A percentile compares a stretch with the other conserved stretches of the same genome.
phyloP scores from a whole-genome alignment of 192 early-diverging fungal genomes.

The Coemansia guatemalensis region DNA sequence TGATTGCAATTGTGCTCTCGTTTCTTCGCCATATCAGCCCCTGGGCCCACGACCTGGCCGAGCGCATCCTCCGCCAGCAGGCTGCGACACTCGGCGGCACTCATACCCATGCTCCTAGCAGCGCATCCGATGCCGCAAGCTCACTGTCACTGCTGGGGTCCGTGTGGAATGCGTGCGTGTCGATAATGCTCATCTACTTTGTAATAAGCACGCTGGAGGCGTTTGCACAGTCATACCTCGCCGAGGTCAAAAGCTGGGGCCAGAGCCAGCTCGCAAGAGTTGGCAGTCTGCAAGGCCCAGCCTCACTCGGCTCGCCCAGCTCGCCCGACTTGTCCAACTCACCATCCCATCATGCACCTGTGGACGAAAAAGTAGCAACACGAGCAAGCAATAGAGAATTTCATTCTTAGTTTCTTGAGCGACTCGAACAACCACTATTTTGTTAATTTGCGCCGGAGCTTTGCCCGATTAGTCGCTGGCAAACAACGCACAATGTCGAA shows the following conservation, averaged over 20 bases:
- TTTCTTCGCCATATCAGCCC: slow-evolving; percentile 60
- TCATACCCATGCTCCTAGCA: slow-evolving; percentile 1
- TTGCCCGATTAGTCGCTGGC: background rate
- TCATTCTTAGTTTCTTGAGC: background rate
- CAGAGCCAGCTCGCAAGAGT: slow-evolving; percentile 40
- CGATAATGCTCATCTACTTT: slow-evolving; percentile 85
- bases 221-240: slow-evolving; percentile 73
- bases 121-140: slow-evolving; percentile 17
- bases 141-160: slow-evolving; percentile 59
- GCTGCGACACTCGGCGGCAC: slow-evolving; percentile 20
- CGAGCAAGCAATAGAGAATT: background rate
- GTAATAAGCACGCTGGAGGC: slow-evolving; percentile 78
- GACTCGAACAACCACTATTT: background rate
- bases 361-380: background rate
- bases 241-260: slow-evolving; percentile 49
- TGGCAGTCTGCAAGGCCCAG: slow-evolving; percentile 19
- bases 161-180: slow-evolving; percentile 79
- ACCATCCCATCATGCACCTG: background rate
- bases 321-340: background rate
- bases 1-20: slow-evolving; percentile 58
- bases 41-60: slow-evolving; percentile 58
- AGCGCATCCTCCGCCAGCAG: slow-evolving; percentile 51
- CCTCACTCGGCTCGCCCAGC: background rate
- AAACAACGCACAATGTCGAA: slow-evolving; percentile 33
- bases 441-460: background rate